A percentile compares a stretch with the other conserved stretches of the same genome.
These are phyloP conservation scores for Sporothrix pseudoabietina DNA, from an alignment of 2,329 filamentous ascomycete species.

Conservation along the genomic window DNA sequence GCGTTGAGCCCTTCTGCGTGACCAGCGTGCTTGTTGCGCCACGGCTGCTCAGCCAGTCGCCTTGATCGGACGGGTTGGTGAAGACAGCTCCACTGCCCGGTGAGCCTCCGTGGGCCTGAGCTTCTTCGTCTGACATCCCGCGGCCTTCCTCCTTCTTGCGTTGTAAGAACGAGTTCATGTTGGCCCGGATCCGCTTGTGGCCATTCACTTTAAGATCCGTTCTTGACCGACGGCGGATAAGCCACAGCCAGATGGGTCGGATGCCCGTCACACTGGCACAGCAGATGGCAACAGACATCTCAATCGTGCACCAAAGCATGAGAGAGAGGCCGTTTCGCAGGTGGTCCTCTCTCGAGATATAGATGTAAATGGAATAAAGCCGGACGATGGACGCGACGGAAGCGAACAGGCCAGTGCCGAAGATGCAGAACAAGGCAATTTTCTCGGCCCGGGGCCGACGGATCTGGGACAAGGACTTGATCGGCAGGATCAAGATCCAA, in stretches of 20 bases:
- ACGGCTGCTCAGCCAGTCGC: background rate
- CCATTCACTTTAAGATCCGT: background rate
- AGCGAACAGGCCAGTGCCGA: constrained; percentile 46
- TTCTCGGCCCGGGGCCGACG: constrained; percentile 54
- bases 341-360: constrained; percentile 43
- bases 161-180: background rate
- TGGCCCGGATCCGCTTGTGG: background rate
- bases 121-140: background rate
- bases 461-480: constrained; percentile 49
- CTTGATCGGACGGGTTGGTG: background rate
- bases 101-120: background rate
- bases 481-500: constrained; percentile 49
- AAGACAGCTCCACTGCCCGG: background rate
- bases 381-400: constrained; percentile 45
- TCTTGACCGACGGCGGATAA: background rate
- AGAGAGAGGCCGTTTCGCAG: constrained; percentile 43
- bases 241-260: constrained; percentile 45
- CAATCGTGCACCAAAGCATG: constrained; percentile 52
- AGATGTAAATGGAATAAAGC: constrained; percentile 46
- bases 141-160: background rate
- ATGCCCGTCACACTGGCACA: constrained; percentile 54
- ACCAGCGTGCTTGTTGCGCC: background rate
- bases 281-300: constrained; percentile 53
- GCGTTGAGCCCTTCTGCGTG: background rate
- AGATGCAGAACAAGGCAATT: constrained; percentile 51